A percentile compares a stretch with the other conserved stretches of the same genome.
These are phyloP conservation scores for Crithidia brevicula DNA, from an alignment of 208 protist species.

Conservation along the genomic window DNA sequence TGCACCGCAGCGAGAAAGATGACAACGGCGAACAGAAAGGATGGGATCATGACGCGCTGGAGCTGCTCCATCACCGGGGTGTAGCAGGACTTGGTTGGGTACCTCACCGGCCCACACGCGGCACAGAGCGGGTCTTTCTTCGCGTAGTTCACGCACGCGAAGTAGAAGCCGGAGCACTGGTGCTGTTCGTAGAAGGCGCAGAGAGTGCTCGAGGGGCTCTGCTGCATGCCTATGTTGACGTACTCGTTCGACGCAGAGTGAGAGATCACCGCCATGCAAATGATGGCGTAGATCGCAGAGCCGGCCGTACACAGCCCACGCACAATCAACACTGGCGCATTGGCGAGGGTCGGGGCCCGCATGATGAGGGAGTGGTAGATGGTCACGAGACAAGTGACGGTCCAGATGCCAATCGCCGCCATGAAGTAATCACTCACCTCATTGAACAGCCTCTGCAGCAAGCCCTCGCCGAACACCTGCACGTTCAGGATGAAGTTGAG, in stretches of 20 bases:
- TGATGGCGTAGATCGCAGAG: constrained; percentile 23
- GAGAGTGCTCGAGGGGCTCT: background rate
- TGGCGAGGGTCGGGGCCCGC: constrained; percentile 31
- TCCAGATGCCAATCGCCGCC: background rate
- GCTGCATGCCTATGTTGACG: background rate
- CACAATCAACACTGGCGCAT: constrained; percentile 15
- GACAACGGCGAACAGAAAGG: constrained; percentile 9
- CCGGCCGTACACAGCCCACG: constrained; percentile 6
- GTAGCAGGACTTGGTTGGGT: constrained; percentile 8
- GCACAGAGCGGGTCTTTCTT: too few relatives aligned
- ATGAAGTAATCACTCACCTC: background rate
- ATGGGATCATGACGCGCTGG: background rate
- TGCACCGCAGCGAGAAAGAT: constrained; percentile 8
- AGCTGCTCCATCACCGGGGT: background rate
- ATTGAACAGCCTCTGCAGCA: background rate
- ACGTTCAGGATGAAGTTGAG: background rate
- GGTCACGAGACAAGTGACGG: background rate
- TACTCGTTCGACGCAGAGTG: constrained; percentile 2
- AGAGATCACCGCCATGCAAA: background rate
- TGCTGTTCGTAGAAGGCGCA: constrained; percentile 20
- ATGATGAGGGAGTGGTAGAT: constrained; percentile 37
- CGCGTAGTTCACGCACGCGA: background rate
- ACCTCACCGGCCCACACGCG: background rate
- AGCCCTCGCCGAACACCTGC: background rate
- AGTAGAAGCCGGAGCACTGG: constrained; percentile 12